phyloP scores from a whole-genome alignment of 148 eudicot genomes.

The Simmondsia chinensis region DNA sequence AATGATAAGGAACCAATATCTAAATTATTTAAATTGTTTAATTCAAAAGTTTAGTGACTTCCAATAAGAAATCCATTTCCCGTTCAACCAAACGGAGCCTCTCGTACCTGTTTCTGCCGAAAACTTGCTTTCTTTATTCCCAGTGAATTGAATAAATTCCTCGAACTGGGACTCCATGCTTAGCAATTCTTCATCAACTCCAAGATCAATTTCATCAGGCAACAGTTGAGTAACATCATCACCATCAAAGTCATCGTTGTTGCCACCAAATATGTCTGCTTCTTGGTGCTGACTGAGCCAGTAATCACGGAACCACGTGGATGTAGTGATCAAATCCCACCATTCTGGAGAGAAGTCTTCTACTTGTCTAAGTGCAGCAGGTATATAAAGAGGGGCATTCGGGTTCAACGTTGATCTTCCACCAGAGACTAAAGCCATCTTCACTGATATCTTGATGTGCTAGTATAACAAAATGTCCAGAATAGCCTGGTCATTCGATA shows the following conservation, averaged over 20 bases:
- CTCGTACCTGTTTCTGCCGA: too few relatives aligned
- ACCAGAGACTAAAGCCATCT: constrained; percentile 17
- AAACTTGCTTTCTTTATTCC: too few relatives aligned
- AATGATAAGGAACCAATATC: too few relatives aligned
- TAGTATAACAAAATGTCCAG: too few relatives aligned
- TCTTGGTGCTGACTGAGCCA: constrained; percentile 12
- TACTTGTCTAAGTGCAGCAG: constrained; percentile 12
- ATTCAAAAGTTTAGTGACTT: too few relatives aligned
- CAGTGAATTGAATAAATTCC: too few relatives aligned
- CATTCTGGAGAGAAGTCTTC: constrained; percentile 17
- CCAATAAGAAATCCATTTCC: too few relatives aligned
- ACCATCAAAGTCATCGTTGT: constrained; percentile 4
- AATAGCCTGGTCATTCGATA: too few relatives aligned
- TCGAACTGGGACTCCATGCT: constrained; percentile 6
- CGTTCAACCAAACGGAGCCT: too few relatives aligned
- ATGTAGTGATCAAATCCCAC: constrained; percentile 14
- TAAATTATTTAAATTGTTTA: too few relatives aligned
- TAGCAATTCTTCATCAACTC: constrained; percentile 4
- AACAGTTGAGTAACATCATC: constrained; percentile 13
- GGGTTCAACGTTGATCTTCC: constrained; percentile 15
- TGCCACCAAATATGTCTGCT: constrained; percentile 2
- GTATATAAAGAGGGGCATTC: constrained; percentile 15
- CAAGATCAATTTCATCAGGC: constrained; percentile 13
- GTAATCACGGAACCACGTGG: constrained; percentile 8
- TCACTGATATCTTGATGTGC: too few relatives aligned